Evolutionary conservation across 441 rosid genomes (phyloP).

Genomic region (Gossypium trilobum): DNA sequence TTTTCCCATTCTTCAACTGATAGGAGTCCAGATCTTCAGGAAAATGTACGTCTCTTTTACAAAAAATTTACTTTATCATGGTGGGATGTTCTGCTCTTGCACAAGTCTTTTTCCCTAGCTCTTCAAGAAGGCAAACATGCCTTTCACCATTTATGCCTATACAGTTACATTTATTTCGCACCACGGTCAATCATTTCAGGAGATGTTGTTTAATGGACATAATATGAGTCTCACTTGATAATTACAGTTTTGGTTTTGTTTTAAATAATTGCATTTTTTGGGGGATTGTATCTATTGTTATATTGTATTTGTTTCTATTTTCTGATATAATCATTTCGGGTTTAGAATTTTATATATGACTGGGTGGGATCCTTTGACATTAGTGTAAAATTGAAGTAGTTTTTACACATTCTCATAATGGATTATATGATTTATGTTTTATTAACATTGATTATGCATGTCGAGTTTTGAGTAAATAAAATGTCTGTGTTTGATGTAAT

Average conservation of each 20-base stretch:
- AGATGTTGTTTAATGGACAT: background rate
- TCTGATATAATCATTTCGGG: background rate
- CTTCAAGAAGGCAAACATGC: background rate
- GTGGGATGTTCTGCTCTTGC: background rate
- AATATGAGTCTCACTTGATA: background rate
- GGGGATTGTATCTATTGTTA: background rate
- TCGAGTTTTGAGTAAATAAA: background rate
- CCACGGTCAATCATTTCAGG: background rate
- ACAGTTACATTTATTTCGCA: background rate
- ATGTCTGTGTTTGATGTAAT: background rate
- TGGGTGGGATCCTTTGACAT: background rate
- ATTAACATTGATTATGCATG: background rate
- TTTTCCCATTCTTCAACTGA: constrained; percentile 43
- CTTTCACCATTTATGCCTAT: background rate
- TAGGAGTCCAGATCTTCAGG: constrained; percentile 43
- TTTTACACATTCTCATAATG: background rate
- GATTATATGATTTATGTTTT: background rate
- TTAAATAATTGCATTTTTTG: background rate
- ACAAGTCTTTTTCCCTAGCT: background rate
- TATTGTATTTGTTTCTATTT: background rate
- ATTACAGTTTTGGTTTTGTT: background rate
- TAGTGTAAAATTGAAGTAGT: background rate
- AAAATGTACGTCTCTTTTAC: constrained; percentile 42
- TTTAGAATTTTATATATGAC: background rate
- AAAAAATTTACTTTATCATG: background rate